Base-by-base conservation (phyloP, 345 rosid species). In the Streptanthus diversifolius region DNA sequence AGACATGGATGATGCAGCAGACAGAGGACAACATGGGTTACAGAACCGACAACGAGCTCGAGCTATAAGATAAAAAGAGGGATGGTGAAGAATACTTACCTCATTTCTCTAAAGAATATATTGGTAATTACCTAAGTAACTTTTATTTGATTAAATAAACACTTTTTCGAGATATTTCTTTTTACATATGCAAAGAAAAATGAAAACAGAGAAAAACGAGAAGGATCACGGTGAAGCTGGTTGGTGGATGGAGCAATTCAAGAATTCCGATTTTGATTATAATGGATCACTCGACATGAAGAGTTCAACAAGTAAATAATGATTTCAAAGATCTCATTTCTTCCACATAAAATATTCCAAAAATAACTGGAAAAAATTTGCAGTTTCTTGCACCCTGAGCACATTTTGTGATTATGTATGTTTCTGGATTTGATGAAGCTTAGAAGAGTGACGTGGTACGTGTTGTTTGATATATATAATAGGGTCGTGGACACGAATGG, bases 361-460 rank as follows among this genome's bases (percentile, higher is more conserved):
- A 29, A 24, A 62, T n/a, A 62, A 62, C n/a, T 9, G 13, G n/a
- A 12, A 5, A n/a, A 3, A 24, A 0, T 17, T 40, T 74, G 68
- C 85, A 88, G 93, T 63, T 86, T 90, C 82, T 79, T 88, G 76
- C 85, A 90, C 25, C 93, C 96, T 1, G 91, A 81, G 90, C 86
- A 86, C 55, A 63, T 33, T 11, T 29, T n/a, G n/a, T 73, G 3
- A 8, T 11, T 32, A 7, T 70, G 36, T 32, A 7, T 70, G 36
- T 41, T 29, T 63, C 3, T 3, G 14, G 57, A 44, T 29, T 11
- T 25, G 45, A 27, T 58, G 14, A 22, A 35, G 52, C 1, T 1
- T 30, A 11, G 2, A 3, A 52, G 52, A 25, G 59, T 48, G 24
- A 41, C 25, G 19, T 22, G 15, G 55, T 49, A 49, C 17, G 45